phyloP scores from a whole-genome alignment of 805 yeast genomes.

The Schwanniomyces yamadae region DNA sequence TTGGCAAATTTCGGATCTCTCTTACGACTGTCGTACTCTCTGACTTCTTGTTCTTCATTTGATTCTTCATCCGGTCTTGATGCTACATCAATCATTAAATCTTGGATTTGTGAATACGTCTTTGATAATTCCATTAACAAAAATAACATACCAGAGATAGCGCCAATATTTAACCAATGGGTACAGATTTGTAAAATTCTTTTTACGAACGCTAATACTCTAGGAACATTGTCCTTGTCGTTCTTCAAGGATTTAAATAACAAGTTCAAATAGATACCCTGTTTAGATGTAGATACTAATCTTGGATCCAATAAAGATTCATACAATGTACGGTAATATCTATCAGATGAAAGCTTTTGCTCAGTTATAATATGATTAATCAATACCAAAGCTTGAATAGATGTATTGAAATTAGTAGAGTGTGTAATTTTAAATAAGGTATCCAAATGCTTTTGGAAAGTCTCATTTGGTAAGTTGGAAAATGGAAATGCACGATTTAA shows the following conservation, averaged over 20 bases:
- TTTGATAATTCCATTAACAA: constrained; percentile 69
- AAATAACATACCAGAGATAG: constrained; percentile 78
- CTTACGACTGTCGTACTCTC: constrained; percentile 73
- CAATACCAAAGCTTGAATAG: constrained; percentile 86
- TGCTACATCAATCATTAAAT: constrained; percentile 53
- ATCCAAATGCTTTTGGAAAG: constrained; percentile 73
- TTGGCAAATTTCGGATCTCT: constrained; percentile 93
- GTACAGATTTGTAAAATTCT: constrained; percentile 82
- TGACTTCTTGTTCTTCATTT: constrained; percentile 22
- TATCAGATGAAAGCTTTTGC: constrained; percentile 55
- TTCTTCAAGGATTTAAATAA: constrained; percentile 78
- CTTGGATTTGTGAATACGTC: constrained; percentile 62
- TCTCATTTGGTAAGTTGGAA: constrained; percentile 67
- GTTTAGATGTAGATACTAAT: constrained; percentile 82
- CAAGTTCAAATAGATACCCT: constrained; percentile 85
- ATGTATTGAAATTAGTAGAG: constrained; percentile 89
- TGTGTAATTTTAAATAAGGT: constrained; percentile 89
- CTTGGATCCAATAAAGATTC: constrained; percentile 87
- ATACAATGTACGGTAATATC: constrained; percentile 85
- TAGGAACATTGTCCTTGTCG: constrained; percentile 52
- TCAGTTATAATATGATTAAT: constrained; percentile 74
- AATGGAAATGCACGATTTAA: constrained; percentile 95
- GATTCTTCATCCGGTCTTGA: constrained; percentile 44
- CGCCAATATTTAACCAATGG: constrained; percentile 86
- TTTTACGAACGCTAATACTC: constrained; percentile 88